These are phyloP conservation scores for Hypoxylon crocopeplum DNA, from an alignment of 495 filamentous ascomycete genomes.

Conservation along the genomic window DNA sequence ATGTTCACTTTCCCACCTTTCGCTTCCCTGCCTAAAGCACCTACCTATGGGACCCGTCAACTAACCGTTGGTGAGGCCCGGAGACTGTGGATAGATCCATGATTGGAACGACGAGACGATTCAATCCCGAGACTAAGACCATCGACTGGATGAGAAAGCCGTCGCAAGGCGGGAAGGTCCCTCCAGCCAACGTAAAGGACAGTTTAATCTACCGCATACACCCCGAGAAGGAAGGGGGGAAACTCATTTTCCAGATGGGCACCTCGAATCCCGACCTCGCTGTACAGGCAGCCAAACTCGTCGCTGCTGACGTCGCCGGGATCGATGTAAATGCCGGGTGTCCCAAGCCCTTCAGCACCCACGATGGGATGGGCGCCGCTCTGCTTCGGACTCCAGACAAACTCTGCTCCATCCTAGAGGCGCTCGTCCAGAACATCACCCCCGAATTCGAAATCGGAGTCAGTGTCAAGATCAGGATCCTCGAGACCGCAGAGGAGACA, in stretches of 20 bases:
- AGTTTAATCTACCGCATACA: conserved; percentile 85
- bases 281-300: conserved; percentile 79
- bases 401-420: conserved; percentile 79
- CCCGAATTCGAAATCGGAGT: conserved; percentile 83
- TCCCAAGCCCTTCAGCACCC: conserved; percentile 93
- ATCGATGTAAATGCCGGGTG: conserved; percentile 98
- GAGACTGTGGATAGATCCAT: conserved; percentile 92
- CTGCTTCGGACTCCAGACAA: conserved; percentile 82
- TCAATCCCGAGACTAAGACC: conserved; percentile 74
- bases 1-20: conserved; percentile 24
- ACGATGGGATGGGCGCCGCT: conserved; percentile 93
- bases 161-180: conserved; percentile 65
- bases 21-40: not conserved
- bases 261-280: conserved; percentile 81
- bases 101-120: conserved; percentile 79
- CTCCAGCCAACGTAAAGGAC: conserved; percentile 58
- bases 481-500: conserved; percentile 77
- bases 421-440: conserved; percentile 79
- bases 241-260: conserved; percentile 89
- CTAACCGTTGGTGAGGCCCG: conserved; percentile 62
- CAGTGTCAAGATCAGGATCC: conserved; percentile 91
- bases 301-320: conserved; percentile 85
- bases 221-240: conserved; percentile 71
- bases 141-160: conserved; percentile 83
- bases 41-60: not conserved